These are phyloP conservation scores for Neodidymelliopsis sp. DNA, from an alignment of 2,329 filamentous ascomycete genomes.

Conservation along the genomic window DNA sequence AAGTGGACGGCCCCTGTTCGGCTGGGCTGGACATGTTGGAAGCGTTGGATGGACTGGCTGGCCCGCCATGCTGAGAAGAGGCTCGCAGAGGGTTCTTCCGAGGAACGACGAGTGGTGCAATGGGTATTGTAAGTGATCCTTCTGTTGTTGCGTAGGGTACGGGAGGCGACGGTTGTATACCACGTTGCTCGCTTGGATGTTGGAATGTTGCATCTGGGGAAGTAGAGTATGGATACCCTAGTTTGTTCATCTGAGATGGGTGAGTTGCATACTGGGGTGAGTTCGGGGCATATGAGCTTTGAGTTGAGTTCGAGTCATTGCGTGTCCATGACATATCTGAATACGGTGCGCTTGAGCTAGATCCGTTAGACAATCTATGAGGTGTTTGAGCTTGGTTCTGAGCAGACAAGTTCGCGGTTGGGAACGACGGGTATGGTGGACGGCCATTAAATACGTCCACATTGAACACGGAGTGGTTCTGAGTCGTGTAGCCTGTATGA, in stretches of 20 bases:
- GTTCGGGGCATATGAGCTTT: slow-evolving; percentile 25
- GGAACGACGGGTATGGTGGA: slow-evolving; percentile 12
- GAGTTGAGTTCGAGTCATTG: slow-evolving; percentile 36
- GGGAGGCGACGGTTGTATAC: not conserved
- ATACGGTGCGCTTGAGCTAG: slow-evolving; percentile 34
- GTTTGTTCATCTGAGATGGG: slow-evolving; percentile 1
- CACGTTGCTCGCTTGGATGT: slow-evolving; percentile 8
- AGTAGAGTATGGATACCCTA: slow-evolving; percentile 3
- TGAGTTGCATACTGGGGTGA: slow-evolving; percentile 5
- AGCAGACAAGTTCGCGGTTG: not conserved
- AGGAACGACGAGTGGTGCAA: slow-evolving; percentile 25
- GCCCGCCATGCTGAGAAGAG: not conserved
- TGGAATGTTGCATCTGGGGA: slow-evolving; percentile 2
- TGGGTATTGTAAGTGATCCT: slow-evolving; percentile 14
- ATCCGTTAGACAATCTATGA: slow-evolving; percentile 35
- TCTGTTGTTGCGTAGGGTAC: slow-evolving; percentile 13
- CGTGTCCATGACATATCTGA: slow-evolving; percentile 40
- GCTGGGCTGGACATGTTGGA: not conserved
- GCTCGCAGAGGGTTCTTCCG: slow-evolving; percentile 11
- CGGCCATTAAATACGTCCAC: slow-evolving; percentile 25
- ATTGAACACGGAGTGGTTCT: slow-evolving; percentile 24
- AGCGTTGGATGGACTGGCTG: not conserved
- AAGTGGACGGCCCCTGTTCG: not conserved
- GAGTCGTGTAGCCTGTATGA: not conserved
- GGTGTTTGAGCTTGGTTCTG: not conserved